Conservation (phyloP, 768 basidiomycete genomes). For the Trametes gibbosa region DNA sequence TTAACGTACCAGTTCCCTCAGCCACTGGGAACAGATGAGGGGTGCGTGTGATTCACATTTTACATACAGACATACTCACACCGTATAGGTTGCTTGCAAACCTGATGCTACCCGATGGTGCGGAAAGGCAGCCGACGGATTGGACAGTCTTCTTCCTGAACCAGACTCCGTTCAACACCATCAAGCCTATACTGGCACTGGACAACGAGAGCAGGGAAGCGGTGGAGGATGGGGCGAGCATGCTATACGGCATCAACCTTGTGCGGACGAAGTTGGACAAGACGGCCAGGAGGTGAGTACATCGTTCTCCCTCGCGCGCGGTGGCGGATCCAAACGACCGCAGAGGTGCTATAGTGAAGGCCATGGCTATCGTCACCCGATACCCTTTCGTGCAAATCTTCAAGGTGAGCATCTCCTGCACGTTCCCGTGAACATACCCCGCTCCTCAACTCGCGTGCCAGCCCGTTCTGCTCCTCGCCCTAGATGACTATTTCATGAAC, state of each 20-base stretch:
- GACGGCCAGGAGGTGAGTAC: constrained; percentile 62
- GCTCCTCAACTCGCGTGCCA: constrained; percentile 29
- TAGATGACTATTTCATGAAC: constrained; percentile 90
- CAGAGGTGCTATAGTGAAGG: constrained; percentile 93
- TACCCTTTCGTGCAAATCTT: constrained; percentile 96
- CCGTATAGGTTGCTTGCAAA: constrained; percentile 79
- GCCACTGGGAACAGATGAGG: constrained; percentile 91
- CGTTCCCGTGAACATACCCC: not conserved
- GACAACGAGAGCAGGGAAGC: constrained; percentile 37
- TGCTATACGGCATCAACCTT: constrained; percentile 86
- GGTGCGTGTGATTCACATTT: constrained; percentile 47
- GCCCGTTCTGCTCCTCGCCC: constrained; percentile 90
- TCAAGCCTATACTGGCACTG: constrained; percentile 75
- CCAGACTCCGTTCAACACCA: constrained; percentile 86
- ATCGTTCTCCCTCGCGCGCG: constrained; percentile 14
- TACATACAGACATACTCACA: not conserved
- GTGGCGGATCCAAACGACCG: not conserved
- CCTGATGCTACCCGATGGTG: constrained; percentile 98
- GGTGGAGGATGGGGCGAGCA: constrained; percentile 36
- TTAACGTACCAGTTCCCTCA: constrained; percentile 96
- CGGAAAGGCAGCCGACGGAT: constrained; percentile 90
- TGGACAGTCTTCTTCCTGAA: constrained; percentile 99
- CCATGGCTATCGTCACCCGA: constrained; percentile 89
- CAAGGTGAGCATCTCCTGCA: constrained; percentile 53
- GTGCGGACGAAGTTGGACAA: constrained; percentile 92